A percentile compares a stretch with the other conserved stretches of the same genome.
These are phyloP conservation scores for Keqinozyma sinolaborantium DNA, from an alignment of 1,139 yeast species.

Conservation along the genomic window DNA sequence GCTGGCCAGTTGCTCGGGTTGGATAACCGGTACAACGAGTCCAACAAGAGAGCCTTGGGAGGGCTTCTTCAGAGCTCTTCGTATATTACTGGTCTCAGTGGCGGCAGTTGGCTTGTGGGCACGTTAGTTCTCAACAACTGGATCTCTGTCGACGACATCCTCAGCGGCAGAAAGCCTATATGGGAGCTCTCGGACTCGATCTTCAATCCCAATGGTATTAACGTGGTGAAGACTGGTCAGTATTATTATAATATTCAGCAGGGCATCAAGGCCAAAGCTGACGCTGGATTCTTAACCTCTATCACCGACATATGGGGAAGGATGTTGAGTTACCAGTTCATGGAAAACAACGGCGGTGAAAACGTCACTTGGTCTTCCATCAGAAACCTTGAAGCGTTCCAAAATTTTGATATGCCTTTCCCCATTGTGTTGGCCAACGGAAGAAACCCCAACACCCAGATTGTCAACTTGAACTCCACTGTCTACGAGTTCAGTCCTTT, in stretches of 20 bases:
- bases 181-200: slow-evolving; percentile 41
- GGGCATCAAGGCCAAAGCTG: slow-evolving; percentile 27
- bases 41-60: slow-evolving; percentile 29
- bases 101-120: slow-evolving; percentile 45
- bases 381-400: slow-evolving; percentile 22
- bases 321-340: slow-evolving; percentile 36
- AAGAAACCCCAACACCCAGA: slow-evolving; percentile 30
- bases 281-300: slow-evolving; percentile 34
- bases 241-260: slow-evolving; percentile 28
- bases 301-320: slow-evolving; percentile 47
- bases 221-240: slow-evolving; percentile 27
- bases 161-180: slow-evolving; percentile 21
- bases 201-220: slow-evolving; percentile 36
- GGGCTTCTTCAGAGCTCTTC: slow-evolving; percentile 38
- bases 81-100: slow-evolving; percentile 41
- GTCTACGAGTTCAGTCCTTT: slow-evolving; percentile 39
- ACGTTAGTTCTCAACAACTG: slow-evolving; percentile 35
- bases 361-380: slow-evolving; percentile 39
- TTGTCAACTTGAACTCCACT: slow-evolving; percentile 36
- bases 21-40: slow-evolving; percentile 26
- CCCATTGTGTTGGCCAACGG: slow-evolving; percentile 41
- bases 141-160: slow-evolving; percentile 33
- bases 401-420: slow-evolving; percentile 36
- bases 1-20: slow-evolving; percentile 39
- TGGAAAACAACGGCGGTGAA: slow-evolving; percentile 24